These are phyloP conservation scores for Erodium maritimum DNA, from an alignment of 345 rosid genomes.

Conservation along the genomic window DNA sequence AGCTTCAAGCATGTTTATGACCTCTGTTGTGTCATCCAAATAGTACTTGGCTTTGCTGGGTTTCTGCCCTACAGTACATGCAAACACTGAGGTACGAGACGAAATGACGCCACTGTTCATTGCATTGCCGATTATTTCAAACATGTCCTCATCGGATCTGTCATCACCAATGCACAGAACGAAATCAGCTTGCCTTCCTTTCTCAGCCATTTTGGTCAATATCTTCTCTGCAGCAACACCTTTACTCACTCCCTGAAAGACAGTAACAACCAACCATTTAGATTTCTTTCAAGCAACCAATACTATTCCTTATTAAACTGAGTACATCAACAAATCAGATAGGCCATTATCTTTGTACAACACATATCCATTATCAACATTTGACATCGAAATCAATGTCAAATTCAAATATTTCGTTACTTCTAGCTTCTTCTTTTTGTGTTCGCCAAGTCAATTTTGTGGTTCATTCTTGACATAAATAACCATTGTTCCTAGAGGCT, in stretches of 20 bases:
- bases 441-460: too few relatives aligned
- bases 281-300: background rate
- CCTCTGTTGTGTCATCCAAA: constrained; percentile 52
- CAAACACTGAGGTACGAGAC: constrained; percentile 38
- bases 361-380: too few relatives aligned
- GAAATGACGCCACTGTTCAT: constrained; percentile 27
- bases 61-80: constrained; percentile 92
- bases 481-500: too few relatives aligned
- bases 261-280: background rate
- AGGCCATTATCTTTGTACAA: too few relatives aligned
- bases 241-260: constrained; percentile 51
- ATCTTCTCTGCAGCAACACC: constrained; percentile 52
- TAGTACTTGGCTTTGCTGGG: constrained; percentile 97
- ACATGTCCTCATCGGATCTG: constrained; percentile 73
- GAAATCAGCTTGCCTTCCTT: constrained; percentile 41
- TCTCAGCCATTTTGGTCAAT: constrained; percentile 36
- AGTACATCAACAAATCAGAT: too few relatives aligned
- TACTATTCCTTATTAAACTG: too few relatives aligned
- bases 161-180: constrained; percentile 66
- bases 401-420: too few relatives aligned
- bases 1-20: constrained; percentile 44
- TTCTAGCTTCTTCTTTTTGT: too few relatives aligned
- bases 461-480: too few relatives aligned
- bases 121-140: constrained; percentile 41
- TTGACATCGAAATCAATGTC: too few relatives aligned